These are phyloP conservation scores for Aethionema arabicum DNA, from an alignment of 345 rosid genomes.

Conservation along the genomic window DNA sequence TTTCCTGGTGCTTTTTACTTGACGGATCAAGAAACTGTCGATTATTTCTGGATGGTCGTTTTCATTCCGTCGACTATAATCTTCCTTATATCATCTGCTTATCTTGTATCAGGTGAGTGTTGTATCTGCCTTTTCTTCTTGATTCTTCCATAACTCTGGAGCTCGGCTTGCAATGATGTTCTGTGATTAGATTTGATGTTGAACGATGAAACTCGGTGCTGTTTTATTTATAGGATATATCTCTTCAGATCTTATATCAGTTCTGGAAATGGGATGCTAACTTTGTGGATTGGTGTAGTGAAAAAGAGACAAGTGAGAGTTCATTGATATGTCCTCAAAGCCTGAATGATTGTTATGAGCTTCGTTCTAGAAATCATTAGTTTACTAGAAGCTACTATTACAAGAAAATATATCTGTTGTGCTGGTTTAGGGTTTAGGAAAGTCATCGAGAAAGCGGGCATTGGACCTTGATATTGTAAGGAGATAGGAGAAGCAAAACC, in stretches of 20 bases:
- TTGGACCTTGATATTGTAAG: background rate
- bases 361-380: slow-evolving; percentile 10
- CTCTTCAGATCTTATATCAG: slow-evolving; percentile 3
- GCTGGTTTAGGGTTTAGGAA: slow-evolving; percentile 1
- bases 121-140: slow-evolving; percentile 1
- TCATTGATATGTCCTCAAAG: background rate
- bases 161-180: slow-evolving; percentile 9
- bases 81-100: slow-evolving; percentile 62
- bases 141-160: background rate
- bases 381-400: background rate
- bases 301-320: background rate
- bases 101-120: slow-evolving; percentile 73
- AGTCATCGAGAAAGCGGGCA: background rate
- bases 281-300: background rate
- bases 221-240: background rate
- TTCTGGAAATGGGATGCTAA: background rate
- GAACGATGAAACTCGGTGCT: background rate
- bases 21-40: slow-evolving; percentile 88
- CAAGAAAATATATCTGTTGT: background rate
- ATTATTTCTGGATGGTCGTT: slow-evolving; percentile 89
- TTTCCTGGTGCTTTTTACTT: slow-evolving; percentile 69
- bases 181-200: background rate
- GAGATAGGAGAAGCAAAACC: too few relatives aligned
- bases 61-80: slow-evolving; percentile 61
- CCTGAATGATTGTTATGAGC: slow-evolving; percentile 1